A percentile compares a stretch with the other conserved stretches of the same genome.
Conservation (phyloP, 1,139 yeast species). For the Protomyces lactucae-debilis region DNA sequence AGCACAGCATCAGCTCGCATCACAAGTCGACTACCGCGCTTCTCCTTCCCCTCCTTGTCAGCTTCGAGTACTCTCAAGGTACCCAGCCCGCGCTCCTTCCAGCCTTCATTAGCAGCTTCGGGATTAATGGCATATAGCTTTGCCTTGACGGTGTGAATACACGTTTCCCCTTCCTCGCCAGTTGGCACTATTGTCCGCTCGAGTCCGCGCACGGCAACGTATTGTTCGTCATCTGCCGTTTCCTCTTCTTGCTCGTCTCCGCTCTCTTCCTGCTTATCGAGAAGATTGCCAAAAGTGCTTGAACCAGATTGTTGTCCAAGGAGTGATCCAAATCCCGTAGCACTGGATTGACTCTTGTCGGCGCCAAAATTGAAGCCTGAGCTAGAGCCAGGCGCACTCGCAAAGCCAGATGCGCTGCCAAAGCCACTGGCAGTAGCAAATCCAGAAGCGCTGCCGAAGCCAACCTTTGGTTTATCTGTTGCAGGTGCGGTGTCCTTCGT, state of each 20-base stretch:
- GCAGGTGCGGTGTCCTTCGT: background rate
- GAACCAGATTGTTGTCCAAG: background rate
- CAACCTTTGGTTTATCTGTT: background rate
- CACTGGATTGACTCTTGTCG: background rate
- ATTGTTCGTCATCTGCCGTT: conserved; percentile 20
- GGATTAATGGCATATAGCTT: conserved; percentile 74
- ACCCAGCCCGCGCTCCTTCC: conserved; percentile 97
- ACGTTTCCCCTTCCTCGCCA: conserved; percentile 84
- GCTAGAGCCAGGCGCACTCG: background rate
- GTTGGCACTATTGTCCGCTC: conserved; percentile 42
- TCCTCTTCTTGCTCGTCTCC: background rate
- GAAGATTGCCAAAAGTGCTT: background rate
- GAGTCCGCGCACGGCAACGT: conserved; percentile 21
- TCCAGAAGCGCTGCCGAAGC: background rate
- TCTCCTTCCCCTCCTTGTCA: conserved; percentile 31
- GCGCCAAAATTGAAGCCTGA: background rate
- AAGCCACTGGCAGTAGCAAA: background rate
- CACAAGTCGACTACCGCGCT: conserved; percentile 39
- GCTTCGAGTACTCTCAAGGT: conserved; percentile 59
- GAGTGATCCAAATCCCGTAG: background rate
- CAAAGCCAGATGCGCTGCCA: background rate
- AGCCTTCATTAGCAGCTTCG: conserved; percentile 50
- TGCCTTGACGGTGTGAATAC: conserved; percentile 65
- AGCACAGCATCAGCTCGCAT: conserved; percentile 89
- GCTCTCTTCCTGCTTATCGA: background rate